Evolutionary conservation across 805 yeast genomes (phyloP).

Genomic region (Lipomyces yamadae): DNA sequence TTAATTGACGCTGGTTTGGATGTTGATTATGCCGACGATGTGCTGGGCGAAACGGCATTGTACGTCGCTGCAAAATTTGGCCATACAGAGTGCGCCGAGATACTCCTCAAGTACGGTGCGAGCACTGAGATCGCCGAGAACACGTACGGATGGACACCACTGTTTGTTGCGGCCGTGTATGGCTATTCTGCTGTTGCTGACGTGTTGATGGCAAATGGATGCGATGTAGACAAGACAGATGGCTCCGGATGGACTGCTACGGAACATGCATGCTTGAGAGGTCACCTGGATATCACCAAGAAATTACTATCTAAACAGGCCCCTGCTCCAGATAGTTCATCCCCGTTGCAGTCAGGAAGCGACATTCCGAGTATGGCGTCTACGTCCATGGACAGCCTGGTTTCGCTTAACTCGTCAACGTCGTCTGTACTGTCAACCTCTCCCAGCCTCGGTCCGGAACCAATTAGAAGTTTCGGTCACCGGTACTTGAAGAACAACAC

Average conservation of each 20-base stretch:
- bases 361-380: constrained; percentile 34
- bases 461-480: constrained; percentile 86
- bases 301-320: constrained; percentile 47
- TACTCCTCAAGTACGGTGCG: constrained; percentile 67
- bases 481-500: constrained; percentile 65
- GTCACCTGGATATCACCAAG: constrained; percentile 74
- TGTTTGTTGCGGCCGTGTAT: constrained; percentile 87
- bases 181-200: constrained; percentile 67
- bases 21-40: constrained; percentile 64
- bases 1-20: constrained; percentile 64
- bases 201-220: constrained; percentile 58
- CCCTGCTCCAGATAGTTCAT: constrained; percentile 8
- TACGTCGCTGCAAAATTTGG: constrained; percentile 77
- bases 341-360: constrained; percentile 21
- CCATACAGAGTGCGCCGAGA: constrained; percentile 56
- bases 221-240: constrained; percentile 63
- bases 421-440: constrained; percentile 29
- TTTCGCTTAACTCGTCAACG: constrained; percentile 26
- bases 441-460: constrained; percentile 47
- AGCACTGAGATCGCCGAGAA: constrained; percentile 74
- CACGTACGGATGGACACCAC: constrained; percentile 92
- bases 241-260: constrained; percentile 96
- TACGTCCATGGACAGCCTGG: constrained; percentile 33
- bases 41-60: constrained; percentile 79
- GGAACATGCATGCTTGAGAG: constrained; percentile 92